These are phyloP conservation scores for Ophiosphaerella narmari DNA, from an alignment of 2,329 filamentous ascomycete species.

Conservation along the genomic window DNA sequence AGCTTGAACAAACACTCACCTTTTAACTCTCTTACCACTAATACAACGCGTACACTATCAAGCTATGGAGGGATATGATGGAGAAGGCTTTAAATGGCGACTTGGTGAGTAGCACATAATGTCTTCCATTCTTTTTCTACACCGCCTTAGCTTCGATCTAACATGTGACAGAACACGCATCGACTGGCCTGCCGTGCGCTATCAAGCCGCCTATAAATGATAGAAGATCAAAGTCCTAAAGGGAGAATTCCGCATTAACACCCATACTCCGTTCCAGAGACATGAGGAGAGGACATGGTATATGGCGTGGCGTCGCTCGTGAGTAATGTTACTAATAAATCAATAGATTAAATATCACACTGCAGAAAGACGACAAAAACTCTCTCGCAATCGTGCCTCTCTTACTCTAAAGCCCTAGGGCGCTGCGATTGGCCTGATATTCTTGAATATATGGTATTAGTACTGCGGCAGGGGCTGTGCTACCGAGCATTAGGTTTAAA, in stretches of 20 bases:
- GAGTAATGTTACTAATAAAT: constrained; percentile 34
- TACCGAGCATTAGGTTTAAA: constrained; percentile 72
- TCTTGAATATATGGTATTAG: not conserved
- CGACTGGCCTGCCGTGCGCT: constrained; percentile 54
- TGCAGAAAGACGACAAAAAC: no score
- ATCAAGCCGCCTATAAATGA: constrained; percentile 73
- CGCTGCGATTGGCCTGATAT: not conserved
- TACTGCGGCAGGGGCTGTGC: constrained; percentile 74
- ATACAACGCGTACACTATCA: not conserved
- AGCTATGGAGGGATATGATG: not conserved
- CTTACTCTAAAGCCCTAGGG: no score
- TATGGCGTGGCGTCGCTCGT: constrained; percentile 80
- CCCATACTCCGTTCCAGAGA: constrained; percentile 62
- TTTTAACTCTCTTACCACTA: not conserved
- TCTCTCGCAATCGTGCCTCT: no score
- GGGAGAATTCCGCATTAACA: constrained; percentile 76
- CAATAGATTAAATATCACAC: not conserved
- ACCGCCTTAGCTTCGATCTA: not conserved
- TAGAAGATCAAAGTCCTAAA: constrained; percentile 65
- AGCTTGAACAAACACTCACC: not conserved
- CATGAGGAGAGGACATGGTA: constrained; percentile 63
- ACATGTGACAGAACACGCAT: constrained; percentile 12
- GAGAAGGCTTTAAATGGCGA: constrained; percentile 19
- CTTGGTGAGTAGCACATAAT: constrained; percentile 7
- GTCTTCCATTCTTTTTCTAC: not conserved